Base-by-base conservation (phyloP, 371 early-diverging fungal genomes). In the Rhizomucor miehei region DNA sequence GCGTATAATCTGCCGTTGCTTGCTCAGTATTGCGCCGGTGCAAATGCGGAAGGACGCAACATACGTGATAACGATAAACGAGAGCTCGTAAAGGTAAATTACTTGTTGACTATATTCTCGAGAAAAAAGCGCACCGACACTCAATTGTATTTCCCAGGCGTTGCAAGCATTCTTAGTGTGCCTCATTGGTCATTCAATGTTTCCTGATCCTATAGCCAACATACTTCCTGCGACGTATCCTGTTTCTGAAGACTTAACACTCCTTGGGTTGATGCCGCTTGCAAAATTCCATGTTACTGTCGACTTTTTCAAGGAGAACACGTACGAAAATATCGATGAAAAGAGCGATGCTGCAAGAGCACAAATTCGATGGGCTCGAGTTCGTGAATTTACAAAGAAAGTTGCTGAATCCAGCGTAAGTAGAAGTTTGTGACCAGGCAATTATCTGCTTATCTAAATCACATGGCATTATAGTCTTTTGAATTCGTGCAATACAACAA, bases 401-500 rank as follows among this genome's bases (percentile, higher is more conserved):
- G 44, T 73, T 19, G 74, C 71, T 9, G 74, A 77, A 19, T 66
- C 73, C 8, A 53, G 51, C 24, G 73, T 72, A 68, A 56, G 60
- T 40, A 13, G 16, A 13, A 13, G 23, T 38, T 6, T 39, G 17
- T 50, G 14, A 19, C 16, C 17, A 35, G 38, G 36, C 10, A 50
- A 37, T 0, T 9, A 1, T 17, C 2, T 19, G 13, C 9, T n/a
- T 12, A 35, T n/a, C 11, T 3, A 38, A 29, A 10, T n/a, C 10
- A 20, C 14, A 34, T 51, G 21, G 12, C 24, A 44, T n/a, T 6
- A 24, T 57, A 79, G 77, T 58, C 77, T 2, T 71, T 80, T 60
- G 73, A 73, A 34, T 77, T 84, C 48, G 71, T 82, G 20, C 71
- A 71, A 55, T 78, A 73, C 37, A 73, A 75, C 41, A 75, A 69